Conservation (phyloP, 2,329 filamentous ascomycete species). For the Cladosporium halotolerans region DNA sequence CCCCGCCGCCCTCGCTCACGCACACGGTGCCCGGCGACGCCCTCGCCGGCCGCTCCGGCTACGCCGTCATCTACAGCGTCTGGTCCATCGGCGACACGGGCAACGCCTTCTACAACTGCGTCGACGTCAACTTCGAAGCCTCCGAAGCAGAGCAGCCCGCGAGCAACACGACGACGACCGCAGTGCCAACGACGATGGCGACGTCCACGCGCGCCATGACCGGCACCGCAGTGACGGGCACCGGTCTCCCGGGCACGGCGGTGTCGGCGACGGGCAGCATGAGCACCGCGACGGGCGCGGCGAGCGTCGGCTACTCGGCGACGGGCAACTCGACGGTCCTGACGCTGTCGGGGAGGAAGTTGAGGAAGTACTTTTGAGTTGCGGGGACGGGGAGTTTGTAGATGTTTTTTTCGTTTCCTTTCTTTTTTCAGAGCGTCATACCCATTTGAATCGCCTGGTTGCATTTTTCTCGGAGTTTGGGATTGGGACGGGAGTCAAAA, state of each 20-base stretch:
- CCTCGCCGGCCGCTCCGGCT: neutral
- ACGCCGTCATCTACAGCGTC: constrained; percentile 4
- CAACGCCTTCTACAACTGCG: constrained; percentile 9
- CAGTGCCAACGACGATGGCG: neutral
- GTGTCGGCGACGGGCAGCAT: constrained; percentile 3
- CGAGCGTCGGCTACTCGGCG: neutral
- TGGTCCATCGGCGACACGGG: constrained; percentile 8
- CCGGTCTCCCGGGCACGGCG: neutral
- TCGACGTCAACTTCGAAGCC: constrained; percentile 6
- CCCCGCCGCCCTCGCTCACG: constrained; percentile 1
- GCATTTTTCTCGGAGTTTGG: too few relatives aligned
- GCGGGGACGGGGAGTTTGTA: neutral
- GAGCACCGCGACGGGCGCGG: constrained; percentile 1
- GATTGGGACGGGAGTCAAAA: too few relatives aligned
- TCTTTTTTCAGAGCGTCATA: too few relatives aligned
- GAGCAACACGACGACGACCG: neutral
- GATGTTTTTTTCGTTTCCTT: too few relatives aligned
- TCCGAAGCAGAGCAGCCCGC: neutral
- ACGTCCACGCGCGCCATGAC: neutral
- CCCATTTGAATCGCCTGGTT: too few relatives aligned
- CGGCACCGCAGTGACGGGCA: constrained; percentile 2
- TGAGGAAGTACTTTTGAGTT: neutral
- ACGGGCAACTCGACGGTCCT: constrained; percentile 5
- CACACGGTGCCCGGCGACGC: neutral
- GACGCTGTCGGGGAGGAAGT: neutral